These are phyloP conservation scores for Pichia kluyveri DNA, from an alignment of 805 yeast species.

Conservation along the genomic window DNA sequence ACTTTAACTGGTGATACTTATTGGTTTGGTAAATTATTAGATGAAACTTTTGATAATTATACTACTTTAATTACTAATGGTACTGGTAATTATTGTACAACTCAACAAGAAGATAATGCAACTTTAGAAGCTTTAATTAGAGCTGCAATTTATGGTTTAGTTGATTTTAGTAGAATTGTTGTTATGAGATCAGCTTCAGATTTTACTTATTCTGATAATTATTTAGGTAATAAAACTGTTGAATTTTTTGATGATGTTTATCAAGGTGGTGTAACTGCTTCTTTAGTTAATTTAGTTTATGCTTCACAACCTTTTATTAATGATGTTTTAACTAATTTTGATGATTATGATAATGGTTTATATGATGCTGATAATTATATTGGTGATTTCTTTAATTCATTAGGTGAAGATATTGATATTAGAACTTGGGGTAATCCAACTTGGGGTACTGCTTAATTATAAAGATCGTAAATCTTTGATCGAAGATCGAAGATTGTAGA, in stretches of 20 bases:
- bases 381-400: slow-evolving; percentile 52
- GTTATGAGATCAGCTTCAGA: slow-evolving; percentile 56
- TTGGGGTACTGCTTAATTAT: slow-evolving; percentile 8
- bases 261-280: slow-evolving; percentile 43
- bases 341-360: slow-evolving; percentile 23
- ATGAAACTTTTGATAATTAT: slow-evolving; percentile 40
- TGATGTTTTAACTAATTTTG: slow-evolving; percentile 46
- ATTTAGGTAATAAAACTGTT: slow-evolving; percentile 32
- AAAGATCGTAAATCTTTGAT: too few species aligned
- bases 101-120: slow-evolving; percentile 65
- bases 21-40: slow-evolving; percentile 45
- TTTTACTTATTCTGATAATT: slow-evolving; percentile 36
- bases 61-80: slow-evolving; percentile 47
- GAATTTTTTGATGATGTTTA: slow-evolving; percentile 39
- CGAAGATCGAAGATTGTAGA: too few species aligned
- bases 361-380: slow-evolving; percentile 43
- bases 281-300: slow-evolving; percentile 40
- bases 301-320: slow-evolving; percentile 48
- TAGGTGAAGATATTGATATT: slow-evolving; percentile 30
- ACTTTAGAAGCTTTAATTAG: slow-evolving; percentile 51
- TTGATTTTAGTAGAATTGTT: slow-evolving; percentile 48
- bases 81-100: slow-evolving; percentile 47
- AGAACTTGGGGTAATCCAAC: slow-evolving; percentile 14
- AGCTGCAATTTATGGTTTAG: slow-evolving; percentile 43
- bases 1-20: slow-evolving; percentile 52